Evolutionary conservation across 805 yeast species (phyloP).

Genomic region (Komagataella phaffii): DNA sequence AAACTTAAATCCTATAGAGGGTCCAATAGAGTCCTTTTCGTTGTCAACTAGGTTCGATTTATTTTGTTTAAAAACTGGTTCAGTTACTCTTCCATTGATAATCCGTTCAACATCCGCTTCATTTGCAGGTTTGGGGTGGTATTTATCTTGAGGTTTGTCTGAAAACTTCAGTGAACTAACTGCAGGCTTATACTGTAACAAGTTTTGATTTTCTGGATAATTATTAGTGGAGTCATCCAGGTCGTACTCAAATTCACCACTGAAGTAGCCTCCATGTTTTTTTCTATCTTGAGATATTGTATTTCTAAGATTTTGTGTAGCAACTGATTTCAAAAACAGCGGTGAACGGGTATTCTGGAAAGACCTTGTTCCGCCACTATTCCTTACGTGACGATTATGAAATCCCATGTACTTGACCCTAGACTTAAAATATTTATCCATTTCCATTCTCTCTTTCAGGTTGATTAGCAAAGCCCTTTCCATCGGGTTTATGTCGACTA

Average conservation of each 20-base stretch:
- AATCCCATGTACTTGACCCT: constrained; percentile 26
- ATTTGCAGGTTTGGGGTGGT: background rate
- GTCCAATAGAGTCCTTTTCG: background rate
- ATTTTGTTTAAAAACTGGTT: background rate
- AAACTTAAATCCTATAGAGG: background rate
- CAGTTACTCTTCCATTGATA: background rate
- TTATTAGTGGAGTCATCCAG: background rate
- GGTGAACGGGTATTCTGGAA: background rate
- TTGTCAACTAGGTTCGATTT: background rate
- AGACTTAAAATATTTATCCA: constrained; percentile 31
- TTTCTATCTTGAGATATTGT: constrained; percentile 1
- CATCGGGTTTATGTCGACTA: constrained; percentile 14
- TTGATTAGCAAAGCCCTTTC: constrained; percentile 18
- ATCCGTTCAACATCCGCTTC: background rate
- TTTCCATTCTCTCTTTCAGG: constrained; percentile 23
- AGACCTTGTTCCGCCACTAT: background rate
- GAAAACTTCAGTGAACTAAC: background rate
- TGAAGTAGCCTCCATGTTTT: constrained; percentile 1
- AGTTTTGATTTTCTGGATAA: background rate
- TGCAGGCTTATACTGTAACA: background rate
- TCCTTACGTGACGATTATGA: constrained; percentile 13
- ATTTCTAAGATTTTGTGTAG: background rate
- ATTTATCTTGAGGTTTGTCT: background rate
- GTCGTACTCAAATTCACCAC: constrained; percentile 1
- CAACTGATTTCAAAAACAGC: background rate